Conservation (phyloP, 768 basidiomycete genomes). For the Albatrellus ellisii region DNA sequence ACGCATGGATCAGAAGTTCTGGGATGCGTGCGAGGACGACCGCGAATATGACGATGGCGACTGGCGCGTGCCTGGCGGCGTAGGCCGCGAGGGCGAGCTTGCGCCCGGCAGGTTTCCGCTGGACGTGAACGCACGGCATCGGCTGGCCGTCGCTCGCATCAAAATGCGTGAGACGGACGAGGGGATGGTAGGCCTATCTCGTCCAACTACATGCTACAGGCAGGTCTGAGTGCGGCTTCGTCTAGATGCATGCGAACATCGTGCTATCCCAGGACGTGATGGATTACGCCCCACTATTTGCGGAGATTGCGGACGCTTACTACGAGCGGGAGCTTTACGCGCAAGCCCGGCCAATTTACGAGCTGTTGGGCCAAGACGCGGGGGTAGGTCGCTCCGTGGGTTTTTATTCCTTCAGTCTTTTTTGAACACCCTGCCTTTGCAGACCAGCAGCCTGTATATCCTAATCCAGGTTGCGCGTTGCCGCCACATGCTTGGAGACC, state of each 20-base stretch:
- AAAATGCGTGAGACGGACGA: slow-evolving; percentile 71
- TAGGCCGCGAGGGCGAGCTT: slow-evolving; percentile 27
- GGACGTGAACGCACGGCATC: slow-evolving; percentile 70
- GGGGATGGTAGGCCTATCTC: slow-evolving; percentile 46
- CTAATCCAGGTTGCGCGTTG: slow-evolving; percentile 74
- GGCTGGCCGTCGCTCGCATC: slow-evolving; percentile 72
- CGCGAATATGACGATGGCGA: slow-evolving; percentile 64
- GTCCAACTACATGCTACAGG: too few species aligned
- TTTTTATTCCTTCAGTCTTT: background rate
- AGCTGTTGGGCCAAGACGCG: slow-evolving; percentile 59
- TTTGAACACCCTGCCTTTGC: background rate
- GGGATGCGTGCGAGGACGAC: slow-evolving; percentile 79
- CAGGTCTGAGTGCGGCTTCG: background rate
- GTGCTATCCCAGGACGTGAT: slow-evolving; percentile 59
- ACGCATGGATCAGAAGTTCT: slow-evolving; percentile 52
- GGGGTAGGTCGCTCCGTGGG: slow-evolving; percentile 32
- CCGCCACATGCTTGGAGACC: slow-evolving; percentile 60
- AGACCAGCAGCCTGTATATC: slow-evolving; percentile 67
- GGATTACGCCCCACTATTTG: slow-evolving; percentile 68
- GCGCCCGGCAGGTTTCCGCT: slow-evolving; percentile 47
- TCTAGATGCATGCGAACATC: slow-evolving; percentile 69
- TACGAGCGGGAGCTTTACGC: slow-evolving; percentile 64
- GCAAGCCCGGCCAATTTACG: slow-evolving; percentile 72
- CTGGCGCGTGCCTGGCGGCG: slow-evolving; percentile 13
- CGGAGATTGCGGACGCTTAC: slow-evolving; percentile 78